Percentiles rank a stretch among this genome's conserved stretches.
These are phyloP conservation scores for Kwoniella botswanensis DNA, from an alignment of 768 basidiomycete species.

Conservation along the genomic window DNA sequence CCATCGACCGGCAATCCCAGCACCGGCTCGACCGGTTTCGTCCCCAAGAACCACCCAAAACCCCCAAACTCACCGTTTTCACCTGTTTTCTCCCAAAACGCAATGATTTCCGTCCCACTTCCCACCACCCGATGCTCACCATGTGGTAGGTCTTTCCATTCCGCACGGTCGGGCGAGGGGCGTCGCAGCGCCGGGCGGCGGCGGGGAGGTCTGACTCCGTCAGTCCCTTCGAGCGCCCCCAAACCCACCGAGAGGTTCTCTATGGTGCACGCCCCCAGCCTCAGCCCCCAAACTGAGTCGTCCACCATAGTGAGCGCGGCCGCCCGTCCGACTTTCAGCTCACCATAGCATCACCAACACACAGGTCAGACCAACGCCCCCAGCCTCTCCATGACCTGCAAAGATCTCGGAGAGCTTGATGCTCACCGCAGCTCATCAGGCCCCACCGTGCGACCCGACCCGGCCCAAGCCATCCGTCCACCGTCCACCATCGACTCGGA, in stretches of 20 bases:
- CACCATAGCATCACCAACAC: background rate
- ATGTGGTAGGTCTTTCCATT: background rate
- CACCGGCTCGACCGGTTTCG: background rate
- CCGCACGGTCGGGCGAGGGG: constrained; percentile 10
- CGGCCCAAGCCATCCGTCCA: background rate
- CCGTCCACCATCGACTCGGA: background rate
- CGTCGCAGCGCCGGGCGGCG: background rate
- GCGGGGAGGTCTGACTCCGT: background rate
- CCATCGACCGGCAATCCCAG: background rate
- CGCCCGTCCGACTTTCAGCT: background rate
- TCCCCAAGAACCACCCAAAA: background rate
- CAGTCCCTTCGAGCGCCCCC: background rate
- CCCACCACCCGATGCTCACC: background rate
- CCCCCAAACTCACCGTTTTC: background rate
- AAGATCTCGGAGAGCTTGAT: too few relatives aligned
- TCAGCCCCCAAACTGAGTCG: background rate
- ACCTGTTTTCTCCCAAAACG: background rate
- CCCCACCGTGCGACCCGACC: background rate
- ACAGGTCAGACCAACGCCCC: background rate
- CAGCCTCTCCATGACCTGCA: background rate
- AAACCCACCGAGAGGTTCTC: background rate
- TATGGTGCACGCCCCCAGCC: constrained; percentile 5
- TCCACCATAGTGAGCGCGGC: background rate
- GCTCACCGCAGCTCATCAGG: too few relatives aligned
- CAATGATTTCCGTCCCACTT: constrained; percentile 5